Base-by-base conservation (phyloP, 2,329 filamentous ascomycete genomes). In the Passalora sequoiae region DNA sequence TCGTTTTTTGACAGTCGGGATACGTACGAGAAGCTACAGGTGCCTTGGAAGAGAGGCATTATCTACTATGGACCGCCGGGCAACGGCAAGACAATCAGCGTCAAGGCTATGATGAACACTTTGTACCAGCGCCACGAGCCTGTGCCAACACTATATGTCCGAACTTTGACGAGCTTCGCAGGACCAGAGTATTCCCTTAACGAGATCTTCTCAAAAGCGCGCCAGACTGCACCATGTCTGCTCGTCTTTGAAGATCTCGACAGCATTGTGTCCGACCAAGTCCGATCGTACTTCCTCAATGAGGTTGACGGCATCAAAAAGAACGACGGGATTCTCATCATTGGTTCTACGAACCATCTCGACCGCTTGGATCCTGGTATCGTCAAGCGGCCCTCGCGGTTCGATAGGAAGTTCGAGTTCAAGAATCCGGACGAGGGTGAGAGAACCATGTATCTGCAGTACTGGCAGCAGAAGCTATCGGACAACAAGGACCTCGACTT, bases 221-320 rank as follows among this genome's bases (percentile, higher is more conserved):
- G 83, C 16, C 68, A 75, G 50, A 73, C 75, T 47, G 78, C 83
- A 0, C 83, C 83, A 0, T 86, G 81, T 65, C 76, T 84, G 48
- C 73, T 86, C 3, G 77, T 86, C 29, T 83, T 86, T 45, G 83
- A 86, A 60, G 83, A 86, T 50, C 71, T 86, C 4, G 83, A 86
- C 59, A 80, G 76, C 6, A 73, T 86, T 24, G 75, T 86, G 32
- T 72, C 71, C 8, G 75, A 81, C 41, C 51, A 59, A 2, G 77
- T 82, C 10, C 71, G 82, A 20, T 79, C 74, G 40, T 86, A 84
- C 67, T 86, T 86, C 64, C 69, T 86, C 36, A 86, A 86, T 58
- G 81, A 86, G 61, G 77, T 86, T 3, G 83, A 86, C 49, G 83
- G 83, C 0, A 74, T 86, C 8, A 76, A 78, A 54, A 75, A 71